These are phyloP conservation scores for Capsicum pubescens DNA, from an alignment of 257 asterid genomes.

Conservation along the genomic window DNA sequence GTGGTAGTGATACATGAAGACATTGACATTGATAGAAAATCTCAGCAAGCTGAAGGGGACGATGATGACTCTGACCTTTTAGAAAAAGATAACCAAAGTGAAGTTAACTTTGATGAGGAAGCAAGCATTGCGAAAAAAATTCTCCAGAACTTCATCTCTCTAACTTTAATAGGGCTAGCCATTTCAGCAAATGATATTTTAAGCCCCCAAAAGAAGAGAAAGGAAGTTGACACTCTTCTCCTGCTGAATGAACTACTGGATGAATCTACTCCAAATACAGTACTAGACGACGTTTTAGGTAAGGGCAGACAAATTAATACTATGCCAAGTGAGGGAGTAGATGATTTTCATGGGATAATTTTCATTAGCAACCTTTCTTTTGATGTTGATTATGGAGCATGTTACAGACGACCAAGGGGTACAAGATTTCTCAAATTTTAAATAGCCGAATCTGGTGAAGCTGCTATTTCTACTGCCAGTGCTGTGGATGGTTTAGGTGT, in stretches of 20 bases:
- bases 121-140: constrained; percentile 74
- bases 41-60: constrained; percentile 36
- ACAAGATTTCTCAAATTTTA: constrained; percentile 95
- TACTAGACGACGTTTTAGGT: background rate
- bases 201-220: constrained; percentile 43
- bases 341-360: constrained; percentile 63
- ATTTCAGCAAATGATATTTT: constrained; percentile 39
- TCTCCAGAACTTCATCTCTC: constrained; percentile 58
- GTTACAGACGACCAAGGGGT: constrained; percentile 89
- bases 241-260: constrained; percentile 40
- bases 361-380: constrained; percentile 89
- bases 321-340: no score
- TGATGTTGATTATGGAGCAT: constrained; percentile 61
- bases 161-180: constrained; percentile 47
- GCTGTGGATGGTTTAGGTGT: constrained; percentile 64
- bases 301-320: no score
- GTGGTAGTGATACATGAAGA: constrained; percentile 55
- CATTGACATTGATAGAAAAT: constrained; percentile 45
- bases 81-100: constrained; percentile 45
- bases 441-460: constrained; percentile 64
- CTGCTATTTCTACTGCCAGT: constrained; percentile 75
- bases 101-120: constrained; percentile 71
- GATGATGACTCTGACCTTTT: constrained; percentile 46
- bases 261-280: constrained; percentile 30
- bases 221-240: constrained; percentile 46